Percentiles rank a stretch among this genome's conserved stretches.
Conservation (phyloP, 352 stramenopile species). For the Phytophthora syringae region DNA sequence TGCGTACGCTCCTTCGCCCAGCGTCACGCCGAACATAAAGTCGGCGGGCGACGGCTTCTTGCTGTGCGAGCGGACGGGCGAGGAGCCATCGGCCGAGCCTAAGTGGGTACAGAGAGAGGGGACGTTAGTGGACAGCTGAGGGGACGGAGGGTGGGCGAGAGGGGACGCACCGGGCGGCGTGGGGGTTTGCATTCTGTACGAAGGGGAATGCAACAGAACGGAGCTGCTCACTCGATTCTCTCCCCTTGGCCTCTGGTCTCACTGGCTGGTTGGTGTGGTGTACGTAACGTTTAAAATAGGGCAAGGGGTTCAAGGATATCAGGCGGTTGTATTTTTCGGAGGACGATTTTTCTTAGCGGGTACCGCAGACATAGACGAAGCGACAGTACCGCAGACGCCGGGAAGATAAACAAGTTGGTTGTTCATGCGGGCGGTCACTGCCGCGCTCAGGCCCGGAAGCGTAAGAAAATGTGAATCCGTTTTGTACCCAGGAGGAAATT, state of each 20-base stretch:
- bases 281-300: conserved; percentile 18
- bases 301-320: conserved; percentile 7
- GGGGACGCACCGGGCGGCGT: conserved; percentile 41
- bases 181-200: conserved; percentile 41
- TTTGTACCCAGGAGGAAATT: conserved; percentile 12
- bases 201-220: conserved; percentile 27
- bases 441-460: not conserved
- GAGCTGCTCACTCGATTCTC: conserved; percentile 40
- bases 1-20: conserved; percentile 89
- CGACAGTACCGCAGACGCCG: conserved; percentile 5
- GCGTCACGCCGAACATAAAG: conserved; percentile 90
- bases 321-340: conserved; percentile 1
- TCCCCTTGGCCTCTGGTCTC: conserved; percentile 22
- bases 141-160: not conserved
- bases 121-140: not conserved
- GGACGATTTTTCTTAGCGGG: too few species aligned
- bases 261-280: conserved; percentile 35
- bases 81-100: conserved; percentile 47
- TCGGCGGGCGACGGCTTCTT: conserved; percentile 85
- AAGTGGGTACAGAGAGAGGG: not conserved
- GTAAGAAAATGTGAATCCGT: not conserved
- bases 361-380: conserved; percentile 26
- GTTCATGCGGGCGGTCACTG: too few species aligned
- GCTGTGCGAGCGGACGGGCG: conserved; percentile 48
- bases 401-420: conserved; percentile 6